These are phyloP conservation scores for Chenopodium suecicum DNA, from an alignment of 148 eudicot species.

Conservation along the genomic window DNA sequence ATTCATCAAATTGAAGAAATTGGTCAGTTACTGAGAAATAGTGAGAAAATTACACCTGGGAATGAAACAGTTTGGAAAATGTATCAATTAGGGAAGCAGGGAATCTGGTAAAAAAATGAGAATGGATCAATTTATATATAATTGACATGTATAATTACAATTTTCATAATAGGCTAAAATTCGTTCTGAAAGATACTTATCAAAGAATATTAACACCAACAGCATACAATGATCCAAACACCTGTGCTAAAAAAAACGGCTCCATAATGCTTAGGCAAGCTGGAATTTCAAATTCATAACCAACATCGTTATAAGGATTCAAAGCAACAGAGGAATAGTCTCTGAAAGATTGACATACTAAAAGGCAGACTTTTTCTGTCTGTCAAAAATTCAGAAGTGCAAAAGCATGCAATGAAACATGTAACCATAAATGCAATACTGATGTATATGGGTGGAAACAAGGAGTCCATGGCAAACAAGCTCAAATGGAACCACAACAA, in stretches of 20 bases:
- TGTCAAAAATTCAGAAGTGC: too few relatives aligned
- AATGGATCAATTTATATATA: neutral
- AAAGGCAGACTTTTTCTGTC: too few relatives aligned
- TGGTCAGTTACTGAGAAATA: neutral
- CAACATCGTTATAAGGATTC: neutral
- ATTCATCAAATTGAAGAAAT: slow-evolving; percentile 14
- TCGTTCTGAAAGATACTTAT: neutral
- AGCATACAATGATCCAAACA: neutral
- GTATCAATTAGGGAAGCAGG: neutral
- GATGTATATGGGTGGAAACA: too few relatives aligned
- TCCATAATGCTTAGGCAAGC: neutral
- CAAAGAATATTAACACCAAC: neutral
- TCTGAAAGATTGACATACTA: neutral
- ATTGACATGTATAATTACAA: neutral
- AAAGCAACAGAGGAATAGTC: neutral
- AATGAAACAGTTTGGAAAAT: neutral
- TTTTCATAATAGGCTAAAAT: neutral
- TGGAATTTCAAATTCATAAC: neutral
- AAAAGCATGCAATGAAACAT: too few relatives aligned
- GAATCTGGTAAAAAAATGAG: neutral
- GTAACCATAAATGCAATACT: too few relatives aligned
- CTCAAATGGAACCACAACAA: neutral
- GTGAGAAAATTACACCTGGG: neutral
- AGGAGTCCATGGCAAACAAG: too few relatives aligned
- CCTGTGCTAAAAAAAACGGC: neutral